Conservation (phyloP, 2,329 filamentous ascomycete genomes). For the Penicillium griseofulvum region DNA sequence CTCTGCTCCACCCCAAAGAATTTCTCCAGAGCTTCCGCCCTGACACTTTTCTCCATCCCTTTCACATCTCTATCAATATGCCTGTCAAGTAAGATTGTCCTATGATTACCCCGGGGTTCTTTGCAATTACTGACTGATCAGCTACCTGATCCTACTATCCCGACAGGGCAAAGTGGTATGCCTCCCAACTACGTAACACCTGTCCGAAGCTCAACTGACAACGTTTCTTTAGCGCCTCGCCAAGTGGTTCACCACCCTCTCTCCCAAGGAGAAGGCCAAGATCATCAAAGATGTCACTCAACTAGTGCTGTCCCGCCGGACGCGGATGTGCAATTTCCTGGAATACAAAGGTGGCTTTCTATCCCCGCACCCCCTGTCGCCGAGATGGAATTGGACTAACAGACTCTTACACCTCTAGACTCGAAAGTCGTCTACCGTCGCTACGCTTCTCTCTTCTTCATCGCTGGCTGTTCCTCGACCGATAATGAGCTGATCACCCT, state of each 20-base stretch:
- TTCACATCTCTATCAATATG: slow-evolving; percentile 26
- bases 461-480: slow-evolving; percentile 91
- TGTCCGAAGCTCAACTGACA: slow-evolving; percentile 28
- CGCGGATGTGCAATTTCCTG: slow-evolving; percentile 99
- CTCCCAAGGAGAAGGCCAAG: slow-evolving; percentile 98
- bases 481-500: slow-evolving; percentile 98
- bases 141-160: slow-evolving; percentile 95
- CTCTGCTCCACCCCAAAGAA: slow-evolving; percentile 27
- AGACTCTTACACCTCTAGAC: slow-evolving; percentile 55
- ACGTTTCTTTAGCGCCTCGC: slow-evolving; percentile 72
- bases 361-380: slow-evolving; percentile 4
- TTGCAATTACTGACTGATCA: slow-evolving; percentile 40
- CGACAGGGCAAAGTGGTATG: slow-evolving; percentile 98
- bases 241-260: slow-evolving; percentile 99
- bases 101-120: not conserved
- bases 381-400: not conserved
- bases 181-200: slow-evolving; percentile 31
- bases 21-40: slow-evolving; percentile 28
- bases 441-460: slow-evolving; percentile 99
- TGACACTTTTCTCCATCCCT: slow-evolving; percentile 20
- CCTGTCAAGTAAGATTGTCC: slow-evolving; percentile 33
- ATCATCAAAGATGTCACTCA: slow-evolving; percentile 99
- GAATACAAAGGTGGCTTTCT: slow-evolving; percentile 83
- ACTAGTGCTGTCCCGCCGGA: slow-evolving; percentile 89
- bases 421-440: slow-evolving; percentile 98